Base-by-base conservation (phyloP, 1,139 yeast genomes). In the Dujonia santamariae region DNA sequence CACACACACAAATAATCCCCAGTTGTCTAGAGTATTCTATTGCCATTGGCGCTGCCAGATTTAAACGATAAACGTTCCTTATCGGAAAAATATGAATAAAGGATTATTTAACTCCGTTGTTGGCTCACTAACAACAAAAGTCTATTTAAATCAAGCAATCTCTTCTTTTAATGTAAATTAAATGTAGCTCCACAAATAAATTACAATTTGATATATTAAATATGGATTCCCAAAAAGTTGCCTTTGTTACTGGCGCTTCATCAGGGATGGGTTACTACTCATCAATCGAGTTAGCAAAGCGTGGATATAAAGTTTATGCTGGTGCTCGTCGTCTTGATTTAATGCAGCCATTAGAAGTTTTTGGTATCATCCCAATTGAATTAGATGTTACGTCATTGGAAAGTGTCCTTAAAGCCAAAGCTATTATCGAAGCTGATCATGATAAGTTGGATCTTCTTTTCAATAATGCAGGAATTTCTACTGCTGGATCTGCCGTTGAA, bases 171-270 rank as follows among this genome's bases (percentile, higher is more conserved):
- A n/a, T n/a, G n/a, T n/a, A n/a, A n/a, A n/a, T n/a, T n/a, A n/a
- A n/a, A n/a, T n/a, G n/a, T n/a, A n/a, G n/a, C n/a, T n/a, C n/a
- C n/a, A n/a, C n/a, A n/a, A n/a, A n/a, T n/a, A n/a, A n/a, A n/a
- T n/a, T n/a, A n/a, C n/a, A n/a, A n/a, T n/a, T n/a, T n/a, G n/a
- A n/a, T n/a, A n/a, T n/a, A n/a, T n/a, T n/a, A n/a, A n/a, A n/a
- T n/a, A n/a, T n/a, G n/a, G n/a, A n/a, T n/a, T n/a, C n/a, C 23
- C 23, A 21, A 12, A 21, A 21, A 21, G 23, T 45, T 5, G 61
- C 52, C 2, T 42, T 59, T 19, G 50, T 59, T 23, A 59, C 65
- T 14, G 65, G 66, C 1, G 62, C 59, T 6, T 56, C 63, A 1
- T 56, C 63, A 8, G 66, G 66, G 1, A 56, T 46, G 38, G 62